These are phyloP conservation scores for Penicillium nordicum DNA, from an alignment of 2,329 filamentous ascomycete species.

Conservation along the genomic window DNA sequence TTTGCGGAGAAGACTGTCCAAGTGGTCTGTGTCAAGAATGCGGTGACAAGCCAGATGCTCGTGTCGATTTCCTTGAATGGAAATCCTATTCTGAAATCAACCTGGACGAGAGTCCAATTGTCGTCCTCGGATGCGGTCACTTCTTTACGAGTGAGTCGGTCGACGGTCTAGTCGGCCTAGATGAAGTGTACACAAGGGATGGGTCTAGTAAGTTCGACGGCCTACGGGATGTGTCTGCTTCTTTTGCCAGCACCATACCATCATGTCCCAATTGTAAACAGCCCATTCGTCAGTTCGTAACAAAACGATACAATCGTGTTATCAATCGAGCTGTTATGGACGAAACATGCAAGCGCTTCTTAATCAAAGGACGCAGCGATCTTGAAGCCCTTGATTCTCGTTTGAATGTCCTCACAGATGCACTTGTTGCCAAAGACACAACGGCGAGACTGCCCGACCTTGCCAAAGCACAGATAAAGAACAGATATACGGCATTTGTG, in stretches of 20 bases:
- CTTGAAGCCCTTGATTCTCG: too few relatives aligned
- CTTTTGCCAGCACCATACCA: constrained; percentile 6
- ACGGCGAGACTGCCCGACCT: too few relatives aligned
- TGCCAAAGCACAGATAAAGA: background rate
- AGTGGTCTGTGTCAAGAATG: constrained; percentile 8
- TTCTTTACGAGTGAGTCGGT: constrained; percentile 15
- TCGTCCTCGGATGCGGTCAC: constrained; percentile 11
- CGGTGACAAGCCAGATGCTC: constrained; percentile 9
- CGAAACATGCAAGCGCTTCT: too few relatives aligned
- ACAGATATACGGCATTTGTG: too few relatives aligned
- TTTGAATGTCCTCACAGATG: too few relatives aligned
- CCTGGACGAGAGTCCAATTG: constrained; percentile 11
- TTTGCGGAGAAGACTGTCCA: constrained; percentile 13
- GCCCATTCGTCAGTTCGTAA: constrained; percentile 9
- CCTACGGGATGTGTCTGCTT: constrained; percentile 9
- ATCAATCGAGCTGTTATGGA: too few relatives aligned
- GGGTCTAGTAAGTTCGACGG: constrained; percentile 10
- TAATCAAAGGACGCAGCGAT: too few relatives aligned
- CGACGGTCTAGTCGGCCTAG: constrained; percentile 11
- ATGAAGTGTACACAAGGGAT: constrained; percentile 12
- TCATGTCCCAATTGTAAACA: constrained; percentile 12
- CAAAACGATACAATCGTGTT: too few relatives aligned
- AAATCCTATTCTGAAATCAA: constrained; percentile 12
- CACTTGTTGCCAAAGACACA: background rate
- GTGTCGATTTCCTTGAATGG: constrained; percentile 9